Evolutionary conservation across 139 green algal genomes (phyloP), one percentile per base, ranked within the genome.

Genomic region (Picocystis salinarum): DNA sequence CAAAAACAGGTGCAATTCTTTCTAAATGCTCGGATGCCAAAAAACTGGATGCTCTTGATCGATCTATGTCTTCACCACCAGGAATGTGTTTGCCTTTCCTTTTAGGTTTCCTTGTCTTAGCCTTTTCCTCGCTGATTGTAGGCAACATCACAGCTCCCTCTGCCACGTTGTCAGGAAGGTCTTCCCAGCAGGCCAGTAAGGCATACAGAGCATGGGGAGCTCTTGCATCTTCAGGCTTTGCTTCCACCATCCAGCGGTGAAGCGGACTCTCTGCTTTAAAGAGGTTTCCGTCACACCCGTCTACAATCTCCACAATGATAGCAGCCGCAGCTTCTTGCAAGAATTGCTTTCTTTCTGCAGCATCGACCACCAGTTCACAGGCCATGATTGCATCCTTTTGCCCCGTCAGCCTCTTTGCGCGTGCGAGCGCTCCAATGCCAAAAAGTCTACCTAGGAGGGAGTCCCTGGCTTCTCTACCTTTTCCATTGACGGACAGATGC

Each of bases 81-180:
- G n/a, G n/a, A n/a, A n/a, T n/a, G n/a, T n/a, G n/a, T n/a, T n/a
- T n/a, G n/a, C n/a, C n/a, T n/a, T n/a, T n/a, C n/a, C n/a, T n/a
- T n/a, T n/a, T n/a, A n/a, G n/a, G 31, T 17, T 4, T 26, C 37
- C 6, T 28, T 26, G 4, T 18, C 34, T 1, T 3, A 20, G 13
- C 59, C 53, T 59, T 59, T 29, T 68, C 45, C 5, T 47, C 42
- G 2, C 19, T 52, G 40, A 75, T 79, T 2, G 66, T 70, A 0
- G 74, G 76, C 24, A 81, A 46, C 24, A 83, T 65, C 44, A 83
- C n/a, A n/a, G n/a, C n/a, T n/a, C n/a, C n/a, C n/a, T n/a, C n/a
- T n/a, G n/a, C n/a, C n/a, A n/a, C n/a, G n/a, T n/a, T n/a, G n/a
- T n/a, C n/a, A n/a, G n/a, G n/a, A n/a, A n/a, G n/a, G n/a, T n/a